These are phyloP conservation scores for Alternaria burnsii DNA, from an alignment of 2,329 filamentous ascomycete species.

Conservation along the genomic window DNA sequence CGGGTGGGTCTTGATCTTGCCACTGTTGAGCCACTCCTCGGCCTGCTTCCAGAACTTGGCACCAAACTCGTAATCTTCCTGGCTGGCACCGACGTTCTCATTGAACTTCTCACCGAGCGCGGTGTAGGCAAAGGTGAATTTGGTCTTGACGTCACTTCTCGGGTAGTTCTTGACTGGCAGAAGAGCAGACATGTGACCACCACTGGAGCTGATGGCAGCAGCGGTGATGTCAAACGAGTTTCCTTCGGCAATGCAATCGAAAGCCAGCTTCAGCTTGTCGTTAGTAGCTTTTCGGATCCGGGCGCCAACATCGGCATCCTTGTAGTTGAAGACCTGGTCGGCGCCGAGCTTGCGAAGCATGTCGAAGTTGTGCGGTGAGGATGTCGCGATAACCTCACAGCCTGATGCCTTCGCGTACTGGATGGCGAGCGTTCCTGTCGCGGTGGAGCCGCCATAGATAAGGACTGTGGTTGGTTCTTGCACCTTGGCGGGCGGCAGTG, in stretches of 20 bases:
- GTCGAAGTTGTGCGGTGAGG: slow-evolving; percentile 59
- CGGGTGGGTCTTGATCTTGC: slow-evolving; percentile 47
- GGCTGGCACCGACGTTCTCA: slow-evolving; percentile 39
- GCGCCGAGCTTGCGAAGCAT: slow-evolving; percentile 60
- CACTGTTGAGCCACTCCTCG: slow-evolving; percentile 35
- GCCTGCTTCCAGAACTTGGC: slow-evolving; percentile 35
- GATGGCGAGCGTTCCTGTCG: slow-evolving; percentile 60
- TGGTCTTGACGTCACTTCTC: slow-evolving; percentile 56
- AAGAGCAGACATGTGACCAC: slow-evolving; percentile 31
- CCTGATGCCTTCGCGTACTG: slow-evolving; percentile 60
- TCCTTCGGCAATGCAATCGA: slow-evolving; percentile 58
- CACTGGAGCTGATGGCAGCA: slow-evolving; percentile 33
- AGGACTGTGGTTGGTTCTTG: slow-evolving; percentile 52
- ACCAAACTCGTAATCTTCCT: slow-evolving; percentile 41
- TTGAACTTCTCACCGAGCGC: slow-evolving; percentile 52
- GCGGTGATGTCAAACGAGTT: slow-evolving; percentile 27
- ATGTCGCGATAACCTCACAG: slow-evolving; percentile 56
- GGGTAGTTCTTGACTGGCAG: slow-evolving; percentile 45
- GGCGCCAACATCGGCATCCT: slow-evolving; percentile 52
- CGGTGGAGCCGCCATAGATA: slow-evolving; percentile 62
- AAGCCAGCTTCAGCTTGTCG: slow-evolving; percentile 55
- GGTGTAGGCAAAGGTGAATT: slow-evolving; percentile 55
- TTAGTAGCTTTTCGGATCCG: slow-evolving; percentile 59
- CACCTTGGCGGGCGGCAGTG: slow-evolving; percentile 56
- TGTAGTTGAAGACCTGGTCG: slow-evolving; percentile 61